Evolutionary conservation across 2,329 filamentous ascomycete genomes (phyloP), one percentile per base, ranked within the genome.

Genomic region (Fusarium liriodendri): DNA sequence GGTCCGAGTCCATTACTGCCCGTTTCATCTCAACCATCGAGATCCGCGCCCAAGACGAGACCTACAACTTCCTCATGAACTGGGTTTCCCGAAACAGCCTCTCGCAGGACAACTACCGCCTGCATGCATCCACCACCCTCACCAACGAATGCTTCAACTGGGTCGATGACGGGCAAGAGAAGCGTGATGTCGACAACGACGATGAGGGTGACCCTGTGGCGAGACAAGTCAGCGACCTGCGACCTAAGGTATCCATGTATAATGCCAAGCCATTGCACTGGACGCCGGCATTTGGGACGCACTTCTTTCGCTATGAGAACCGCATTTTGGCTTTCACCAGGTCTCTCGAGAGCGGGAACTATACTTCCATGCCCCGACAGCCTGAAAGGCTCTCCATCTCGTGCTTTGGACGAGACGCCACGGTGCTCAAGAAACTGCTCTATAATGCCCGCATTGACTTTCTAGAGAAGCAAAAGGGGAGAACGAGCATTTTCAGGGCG

Each of bases 261-360:
- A 73, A 73, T 52, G 70, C 70, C 1, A 57, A 55, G 0, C 61
- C 71, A 16, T 14, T 74, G 11, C 58, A 74, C 1, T 74, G 71
- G 64, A 74, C 71, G 1, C 71, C 71, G 0, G 54, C 71, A 1
- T 33, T 69, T 1, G 71, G 71, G 11, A 74, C 71, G 5, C 71
- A 74, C 45, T 74, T 64, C 33, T 74, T 74, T 25, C 40, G 40
- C 37, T 66, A 72, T 5, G 71, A 74, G 8, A 47, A 33, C 13
- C 60, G 66, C 5, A 32, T 66, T 8, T 32, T 74, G 8, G 42
- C 71, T 13, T 74, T 74, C 13, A 66, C 54, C 4, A 57, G 71
- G 33, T 54, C 64, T 3, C n/a, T 69, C 5, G 52, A 71, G 14
- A 22, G 13, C 13, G 16, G 35, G 16, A 29, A 5, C 27, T 33